phyloP scores from a whole-genome alignment of 768 basidiomycete species.

The Leucosporidium scottii region DNA sequence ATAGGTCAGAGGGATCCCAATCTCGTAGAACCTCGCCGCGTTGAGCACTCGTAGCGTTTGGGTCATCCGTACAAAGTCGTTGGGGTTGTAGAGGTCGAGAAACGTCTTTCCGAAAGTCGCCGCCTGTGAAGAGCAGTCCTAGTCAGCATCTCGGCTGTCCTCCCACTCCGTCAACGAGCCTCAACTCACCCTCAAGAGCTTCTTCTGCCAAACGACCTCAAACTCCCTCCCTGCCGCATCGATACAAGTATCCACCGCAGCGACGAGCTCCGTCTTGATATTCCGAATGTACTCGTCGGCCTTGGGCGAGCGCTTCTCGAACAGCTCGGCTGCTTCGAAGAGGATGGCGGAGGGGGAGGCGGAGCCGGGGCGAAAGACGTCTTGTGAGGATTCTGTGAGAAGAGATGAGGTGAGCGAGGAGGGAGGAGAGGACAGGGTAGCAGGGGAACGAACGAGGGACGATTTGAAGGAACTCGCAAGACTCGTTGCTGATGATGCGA shows the following conservation, averaged over 20 bases:
- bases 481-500: conserved; percentile 68
- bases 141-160: background rate
- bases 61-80: conserved; percentile 86
- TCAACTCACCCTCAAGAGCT: conserved; percentile 61
- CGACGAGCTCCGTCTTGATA: conserved; percentile 75
- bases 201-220: conserved; percentile 83
- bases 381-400: conserved; percentile 59
- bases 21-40: conserved; percentile 80
- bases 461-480: conserved; percentile 84
- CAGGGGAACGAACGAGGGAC: conserved; percentile 63
- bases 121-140: conserved; percentile 53
- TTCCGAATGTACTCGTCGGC: conserved; percentile 86
- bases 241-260: conserved; percentile 83
- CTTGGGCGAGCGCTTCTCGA: conserved; percentile 69
- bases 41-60: conserved; percentile 89
- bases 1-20: conserved; percentile 88
- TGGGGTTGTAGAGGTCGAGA: conserved; percentile 83
- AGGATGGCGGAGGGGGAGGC: conserved; percentile 84
- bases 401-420: background rate
- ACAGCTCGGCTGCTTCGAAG: conserved; percentile 86
- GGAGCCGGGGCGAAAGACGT: conserved; percentile 87
- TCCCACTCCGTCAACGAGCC: background rate
- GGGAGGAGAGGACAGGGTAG: background rate
- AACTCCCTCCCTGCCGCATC: conserved; percentile 89
- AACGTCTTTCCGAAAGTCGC: conserved; percentile 94